Evolutionary conservation across 2,329 filamentous ascomycete species (phyloP), one percentile per base, ranked within the genome.

Genomic region (Myotisia sp.): DNA sequence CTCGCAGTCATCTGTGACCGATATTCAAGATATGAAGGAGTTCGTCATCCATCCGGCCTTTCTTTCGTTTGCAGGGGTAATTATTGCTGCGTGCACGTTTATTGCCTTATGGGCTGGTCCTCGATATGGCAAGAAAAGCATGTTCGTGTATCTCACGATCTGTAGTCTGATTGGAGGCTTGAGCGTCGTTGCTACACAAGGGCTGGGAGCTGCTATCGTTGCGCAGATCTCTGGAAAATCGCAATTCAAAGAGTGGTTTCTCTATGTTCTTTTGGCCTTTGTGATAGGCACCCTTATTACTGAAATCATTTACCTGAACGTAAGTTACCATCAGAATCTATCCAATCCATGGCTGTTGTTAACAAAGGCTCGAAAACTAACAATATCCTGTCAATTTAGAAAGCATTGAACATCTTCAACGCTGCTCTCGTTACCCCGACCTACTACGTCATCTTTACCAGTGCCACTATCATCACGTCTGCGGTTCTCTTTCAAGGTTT

Each of bases 401-500:
- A 98, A 94, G 90, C 90, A 4, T 69, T 95, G 37, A 95, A 98
- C 52, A 60, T 98, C 32, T 95, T 87, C 67, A 95, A 98, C 50
- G 90, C 90, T 23, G 87, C 90, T 5, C 71, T 98, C 44, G 90
- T 98, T 39, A 98, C 90, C 0, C 90, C 90, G 1, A 98, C 90
- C 2, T 98, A 98, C 62, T 98, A 98, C 56, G 90, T 98, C 44
- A 87, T 92, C 64, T 98, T 98, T 55, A 98, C 90, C 24, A 92
- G 79, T 47, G 80, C 85, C 4, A 95, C 90, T 13, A 94, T 98
- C 44, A 73, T 95, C 46, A 92, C 86, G 4, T 94, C 87, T 0
- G 81, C 86, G 3, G 76, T 98, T 29, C 65, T 98, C 2, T 95
- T 95, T 59, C 78, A 76, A 42, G 90, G 90, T 5, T 94, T 98